Conservation (phyloP, 306 rosid species). For the Vigna angularis region DNA sequence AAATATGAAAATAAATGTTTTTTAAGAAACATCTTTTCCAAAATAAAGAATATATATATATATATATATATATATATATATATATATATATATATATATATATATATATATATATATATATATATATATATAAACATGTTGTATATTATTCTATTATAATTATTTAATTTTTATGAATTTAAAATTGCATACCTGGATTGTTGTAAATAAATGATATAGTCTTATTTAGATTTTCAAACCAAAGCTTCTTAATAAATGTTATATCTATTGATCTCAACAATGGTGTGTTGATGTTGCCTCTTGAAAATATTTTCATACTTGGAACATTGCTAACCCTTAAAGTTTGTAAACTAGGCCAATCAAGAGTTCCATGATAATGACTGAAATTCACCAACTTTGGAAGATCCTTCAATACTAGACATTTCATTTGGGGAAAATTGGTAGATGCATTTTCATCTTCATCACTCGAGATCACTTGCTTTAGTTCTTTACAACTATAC, state of each 20-base stretch:
- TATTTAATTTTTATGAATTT: neutral
- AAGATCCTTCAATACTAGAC: conserved; percentile 19
- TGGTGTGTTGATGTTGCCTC: neutral
- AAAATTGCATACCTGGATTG: neutral
- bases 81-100: too few relatives aligned
- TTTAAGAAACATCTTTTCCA: too few relatives aligned
- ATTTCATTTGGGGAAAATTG: neutral
- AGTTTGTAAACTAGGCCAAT: neutral
- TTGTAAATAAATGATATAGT: neutral
- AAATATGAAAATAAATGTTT: too few relatives aligned
- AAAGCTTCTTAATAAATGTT: neutral
- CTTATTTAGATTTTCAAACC: neutral
- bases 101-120: too few relatives aligned
- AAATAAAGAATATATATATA: too few relatives aligned
- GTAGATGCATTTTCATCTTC: neutral
- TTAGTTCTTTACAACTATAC: neutral
- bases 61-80: too few relatives aligned
- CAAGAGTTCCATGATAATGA: too few relatives aligned
- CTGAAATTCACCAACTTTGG: neutral
- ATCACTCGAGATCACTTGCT: neutral
- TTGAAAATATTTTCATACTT: neutral
- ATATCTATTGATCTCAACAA: neutral
- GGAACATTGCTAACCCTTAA: neutral
- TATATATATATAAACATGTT: too few relatives aligned
- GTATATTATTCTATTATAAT: too few relatives aligned